Conservation (phyloP, 192 early-diverging fungal genomes). For the Chytriomyces sp. region DNA sequence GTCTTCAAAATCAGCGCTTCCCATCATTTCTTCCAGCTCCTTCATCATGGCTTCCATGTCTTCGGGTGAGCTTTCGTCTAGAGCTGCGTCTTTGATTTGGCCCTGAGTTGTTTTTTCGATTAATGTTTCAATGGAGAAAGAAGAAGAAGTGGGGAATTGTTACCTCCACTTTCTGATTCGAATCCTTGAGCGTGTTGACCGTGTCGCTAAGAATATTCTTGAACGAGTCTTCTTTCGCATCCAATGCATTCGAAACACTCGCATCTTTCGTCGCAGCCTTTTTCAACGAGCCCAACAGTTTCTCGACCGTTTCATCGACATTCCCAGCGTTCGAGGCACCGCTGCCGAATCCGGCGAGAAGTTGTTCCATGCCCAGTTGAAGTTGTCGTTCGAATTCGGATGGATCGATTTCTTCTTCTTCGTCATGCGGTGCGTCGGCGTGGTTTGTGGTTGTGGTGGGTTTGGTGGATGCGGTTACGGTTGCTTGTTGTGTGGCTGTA, state of each 20-base stretch:
- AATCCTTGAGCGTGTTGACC: slow-evolving; percentile 86
- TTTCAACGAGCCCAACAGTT: slow-evolving; percentile 56
- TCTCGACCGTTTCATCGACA: slow-evolving; percentile 42
- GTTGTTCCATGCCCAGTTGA: slow-evolving; percentile 78
- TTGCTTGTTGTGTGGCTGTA: too few relatives aligned
- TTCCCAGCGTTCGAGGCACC: slow-evolving; percentile 1
- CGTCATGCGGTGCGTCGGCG: too few relatives aligned
- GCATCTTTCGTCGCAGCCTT: not conserved
- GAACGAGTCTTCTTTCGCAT: slow-evolving; percentile 57
- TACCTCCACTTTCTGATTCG: slow-evolving; percentile 84
- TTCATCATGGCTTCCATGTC: slow-evolving; percentile 88
- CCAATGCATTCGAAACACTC: not conserved
- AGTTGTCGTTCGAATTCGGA: slow-evolving; percentile 74
- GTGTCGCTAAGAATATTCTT: slow-evolving; percentile 89
- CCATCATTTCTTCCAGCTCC: slow-evolving; percentile 79
- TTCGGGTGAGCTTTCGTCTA: slow-evolving; percentile 53
- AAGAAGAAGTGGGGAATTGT: not conserved
- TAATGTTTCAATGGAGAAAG: not conserved
- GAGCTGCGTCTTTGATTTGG: slow-evolving; percentile 23
- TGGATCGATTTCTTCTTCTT: too few relatives aligned
- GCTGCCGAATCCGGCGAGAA: slow-evolving; percentile 48
- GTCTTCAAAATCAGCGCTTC: slow-evolving; percentile 79
- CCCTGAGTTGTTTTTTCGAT: too few relatives aligned
- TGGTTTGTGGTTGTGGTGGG: too few relatives aligned
- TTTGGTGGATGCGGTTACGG: too few relatives aligned